A percentile compares a stretch with the other conserved stretches of the same genome.
phyloP scores from a whole-genome alignment of 2,329 filamentous ascomycete genomes.

The Botrytis tulipae region DNA sequence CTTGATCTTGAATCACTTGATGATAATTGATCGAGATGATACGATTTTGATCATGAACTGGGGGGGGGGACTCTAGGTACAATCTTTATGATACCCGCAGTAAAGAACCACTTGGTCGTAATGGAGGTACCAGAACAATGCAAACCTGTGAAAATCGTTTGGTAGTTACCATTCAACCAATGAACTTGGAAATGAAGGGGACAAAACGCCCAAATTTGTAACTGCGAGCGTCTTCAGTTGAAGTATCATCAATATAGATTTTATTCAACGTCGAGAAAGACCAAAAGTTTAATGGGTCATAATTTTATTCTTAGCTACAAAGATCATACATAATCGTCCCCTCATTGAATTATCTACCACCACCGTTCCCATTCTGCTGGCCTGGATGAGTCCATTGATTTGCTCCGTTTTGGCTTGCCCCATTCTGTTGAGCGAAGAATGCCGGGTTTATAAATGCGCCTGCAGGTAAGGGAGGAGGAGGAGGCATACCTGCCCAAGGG shows the following conservation, averaged over 20 bases:
- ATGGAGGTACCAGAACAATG: not conserved
- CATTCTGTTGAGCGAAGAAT: constrained; percentile 29
- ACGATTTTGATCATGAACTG: not conserved
- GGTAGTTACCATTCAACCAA: not conserved
- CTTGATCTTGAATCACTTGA: not conserved
- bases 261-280: not conserved
- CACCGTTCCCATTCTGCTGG: constrained; percentile 24
- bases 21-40: not conserved
- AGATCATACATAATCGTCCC: not conserved
- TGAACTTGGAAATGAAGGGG: not conserved
- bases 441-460: constrained; percentile 38
- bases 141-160: not conserved
- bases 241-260: not conserved
- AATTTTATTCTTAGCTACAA: constrained; percentile 8
- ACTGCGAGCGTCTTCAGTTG: not conserved
- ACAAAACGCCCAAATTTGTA: not conserved
- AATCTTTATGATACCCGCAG: not conserved
- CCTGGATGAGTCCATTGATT: constrained; percentile 30
- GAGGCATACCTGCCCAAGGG: constrained; percentile 24
- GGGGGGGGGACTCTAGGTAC: not conserved
- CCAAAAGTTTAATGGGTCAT: not conserved
- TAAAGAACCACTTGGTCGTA: not conserved
- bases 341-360: constrained; percentile 11
- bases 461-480: constrained; percentile 23
- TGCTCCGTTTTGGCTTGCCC: constrained; percentile 22